phyloP scores from a whole-genome alignment of 2,329 filamentous ascomycete species.

The Didymella lethalis region DNA sequence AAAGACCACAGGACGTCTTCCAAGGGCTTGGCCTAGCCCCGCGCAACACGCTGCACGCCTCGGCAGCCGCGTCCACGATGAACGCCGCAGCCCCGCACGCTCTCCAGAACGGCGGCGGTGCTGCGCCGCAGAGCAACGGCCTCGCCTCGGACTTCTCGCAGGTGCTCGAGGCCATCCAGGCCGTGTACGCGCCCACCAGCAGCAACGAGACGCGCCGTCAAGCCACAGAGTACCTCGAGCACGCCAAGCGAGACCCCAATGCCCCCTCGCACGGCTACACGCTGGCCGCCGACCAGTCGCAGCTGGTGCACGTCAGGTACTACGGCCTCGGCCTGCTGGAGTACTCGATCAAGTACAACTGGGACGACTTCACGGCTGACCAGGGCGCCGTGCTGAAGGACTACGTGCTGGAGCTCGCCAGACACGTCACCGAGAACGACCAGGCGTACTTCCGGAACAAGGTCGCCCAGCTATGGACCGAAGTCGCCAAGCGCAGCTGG shows the following conservation, averaged over 20 bases:
- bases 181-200: constrained; percentile 84
- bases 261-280: constrained; percentile 86
- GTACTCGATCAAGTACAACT: constrained; percentile 85
- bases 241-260: constrained; percentile 78
- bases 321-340: constrained; percentile 93
- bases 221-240: constrained; percentile 85
- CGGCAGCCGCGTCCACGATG: constrained; percentile 40
- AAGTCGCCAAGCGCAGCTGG: constrained; percentile 93
- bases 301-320: constrained; percentile 85
- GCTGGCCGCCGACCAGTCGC: constrained; percentile 76
- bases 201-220: constrained; percentile 81
- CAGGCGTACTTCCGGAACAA: constrained; percentile 90
- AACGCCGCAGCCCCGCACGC: constrained; percentile 43
- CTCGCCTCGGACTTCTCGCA: constrained; percentile 59
- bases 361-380: constrained; percentile 73
- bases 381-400: constrained; percentile 73
- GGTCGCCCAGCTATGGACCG: constrained; percentile 91
- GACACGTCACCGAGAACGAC: constrained; percentile 74
- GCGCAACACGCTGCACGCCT: constrained; percentile 11
- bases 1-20: constrained; percentile 13
- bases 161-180: constrained; percentile 84
- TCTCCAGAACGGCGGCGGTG: constrained; percentile 33
- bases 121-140: constrained; percentile 30
- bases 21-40: constrained; percentile 18
- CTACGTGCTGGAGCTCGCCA: constrained; percentile 82